Base-by-base conservation (phyloP, 2,329 filamentous ascomycete species). In the Alternaria viburni region DNA sequence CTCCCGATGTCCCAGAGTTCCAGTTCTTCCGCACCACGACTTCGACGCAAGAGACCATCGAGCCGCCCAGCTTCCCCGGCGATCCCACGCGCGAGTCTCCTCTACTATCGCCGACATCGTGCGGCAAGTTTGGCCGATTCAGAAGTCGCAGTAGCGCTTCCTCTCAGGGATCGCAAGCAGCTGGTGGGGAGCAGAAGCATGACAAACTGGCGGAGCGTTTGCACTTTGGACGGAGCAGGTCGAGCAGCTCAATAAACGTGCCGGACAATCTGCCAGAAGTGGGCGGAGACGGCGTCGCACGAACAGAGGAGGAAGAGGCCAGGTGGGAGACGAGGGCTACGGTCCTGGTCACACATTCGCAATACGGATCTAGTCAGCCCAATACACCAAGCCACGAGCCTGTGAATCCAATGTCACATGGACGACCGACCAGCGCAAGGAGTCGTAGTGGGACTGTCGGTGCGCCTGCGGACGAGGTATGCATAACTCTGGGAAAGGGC, bases 321-420 rank as follows among this genome's bases (percentile, higher is more conserved):
- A 87, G 91, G 81, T 99, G 96, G 96, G 96, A 98, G 85, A 90
- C 92, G 83, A 87, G 95, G 64, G 96, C 96, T 26, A 97, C 94
- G n/a, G 88, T 96, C 63, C 84, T 98, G 68, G 95, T 93, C 30
- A 87, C 87, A 70, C 85, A 79, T n/a, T 81, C 83, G 54, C 77
- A 78, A 26, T 75, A 79, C 36, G 62, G 60, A 23, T 54, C 65
- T 30, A 76, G 73, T 58, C 72, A 75, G 54, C 74, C 69, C 54
- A 66, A 68, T 6, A 78, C 78, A 19, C 75, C 76, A 21, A 71
- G 67, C 46, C 57, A 69, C 17, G 75, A 77, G 58, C 52, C 59
- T 19, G 49, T 57, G 28, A 62, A 66, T 67, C 70, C 73, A 12
- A 59, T 73, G 58, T 57, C 58, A 30, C 52, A 64, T 56, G 62